Evolutionary conservation across 2,329 filamentous ascomycete species (phyloP), one percentile per base, ranked within the genome.

Genomic region (Diaporthe vexans): DNA sequence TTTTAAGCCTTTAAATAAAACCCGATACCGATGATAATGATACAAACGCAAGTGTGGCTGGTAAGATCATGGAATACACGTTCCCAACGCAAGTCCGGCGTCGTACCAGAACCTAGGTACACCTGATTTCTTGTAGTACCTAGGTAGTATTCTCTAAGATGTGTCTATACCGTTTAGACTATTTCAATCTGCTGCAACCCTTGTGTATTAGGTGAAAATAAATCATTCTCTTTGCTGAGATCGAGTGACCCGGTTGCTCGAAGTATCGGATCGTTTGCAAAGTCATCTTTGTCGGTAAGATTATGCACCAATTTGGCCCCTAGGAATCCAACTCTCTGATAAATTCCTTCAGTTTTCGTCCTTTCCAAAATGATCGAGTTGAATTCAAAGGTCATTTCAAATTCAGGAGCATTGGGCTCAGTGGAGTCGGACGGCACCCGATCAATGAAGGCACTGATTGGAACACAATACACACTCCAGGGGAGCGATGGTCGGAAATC

Each of bases 281-380:
- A 57, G 54, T 57, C 54, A 11, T 57, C 17, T 33, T 33, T 33
- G 29, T 56, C 10, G 33, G 52, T 56, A 56, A 56, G 52, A 56
- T 33, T 15, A 26, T 56, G 52, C 7, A 1, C 7, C 26, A 56
- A 21, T 33, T 57, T 21, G 33, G 26, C 29, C 33, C 54, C 54
- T 57, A 57, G 54, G 54, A 33, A 57, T 26, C 54, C 54, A 33
- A 57, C 54, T 29, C 54, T 57, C 54, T 57, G 54, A 57, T 57
- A 35, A 21, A n/a, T 35, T 6, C 54, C 54, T 57, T 57, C 54
- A 35, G 7, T 19, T 13, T 57, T 35, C 9, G 54, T 57, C 19
- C 13, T 35, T 35, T 57, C 54, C 19, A 57, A 4, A 35, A 57
- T 29, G 35, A 57, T 35, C 19, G 54, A 57, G 19, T 57, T 35